A percentile compares a stretch with the other conserved stretches of the same genome.
Evolutionary conservation across 257 asterid genomes (phyloP).

Genomic region (Nicotiana noctiflora): DNA sequence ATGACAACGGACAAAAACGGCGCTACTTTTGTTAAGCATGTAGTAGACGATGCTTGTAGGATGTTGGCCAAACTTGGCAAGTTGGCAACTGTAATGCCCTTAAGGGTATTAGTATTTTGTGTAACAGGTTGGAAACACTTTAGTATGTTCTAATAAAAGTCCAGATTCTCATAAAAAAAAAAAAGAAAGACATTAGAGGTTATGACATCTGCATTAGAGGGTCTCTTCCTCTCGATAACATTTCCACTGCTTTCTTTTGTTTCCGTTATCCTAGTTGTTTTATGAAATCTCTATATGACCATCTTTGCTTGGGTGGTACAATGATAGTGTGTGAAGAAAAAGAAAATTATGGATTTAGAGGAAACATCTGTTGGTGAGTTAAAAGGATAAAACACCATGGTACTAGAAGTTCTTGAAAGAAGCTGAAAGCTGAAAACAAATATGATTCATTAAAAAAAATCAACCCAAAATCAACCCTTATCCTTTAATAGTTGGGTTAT

Average conservation of each 20-base stretch:
- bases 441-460: neutral
- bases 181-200: too few relatives aligned
- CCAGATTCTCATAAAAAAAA: too few relatives aligned
- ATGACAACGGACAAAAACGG: neutral
- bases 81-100: too few relatives aligned
- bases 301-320: neutral
- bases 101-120: too few relatives aligned
- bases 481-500: constrained; percentile 1
- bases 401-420: neutral
- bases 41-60: too few relatives aligned
- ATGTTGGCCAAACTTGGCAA: too few relatives aligned
- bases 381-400: neutral
- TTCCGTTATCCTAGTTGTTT: neutral
- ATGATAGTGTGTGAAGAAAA: neutral
- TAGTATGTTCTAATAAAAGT: too few relatives aligned
- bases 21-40: too few relatives aligned
- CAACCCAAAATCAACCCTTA: neutral
- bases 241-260: neutral
- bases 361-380: neutral
- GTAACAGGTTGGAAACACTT: too few relatives aligned
- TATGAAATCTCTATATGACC: neutral
- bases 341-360: neutral
- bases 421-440: neutral
- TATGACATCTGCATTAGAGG: neutral
- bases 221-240: neutral